A percentile compares a stretch with the other conserved stretches of the same genome.
Conservation (phyloP, 1,284 basidiomycete genomes). For the Cutaneotrichosporon sp. region DNA sequence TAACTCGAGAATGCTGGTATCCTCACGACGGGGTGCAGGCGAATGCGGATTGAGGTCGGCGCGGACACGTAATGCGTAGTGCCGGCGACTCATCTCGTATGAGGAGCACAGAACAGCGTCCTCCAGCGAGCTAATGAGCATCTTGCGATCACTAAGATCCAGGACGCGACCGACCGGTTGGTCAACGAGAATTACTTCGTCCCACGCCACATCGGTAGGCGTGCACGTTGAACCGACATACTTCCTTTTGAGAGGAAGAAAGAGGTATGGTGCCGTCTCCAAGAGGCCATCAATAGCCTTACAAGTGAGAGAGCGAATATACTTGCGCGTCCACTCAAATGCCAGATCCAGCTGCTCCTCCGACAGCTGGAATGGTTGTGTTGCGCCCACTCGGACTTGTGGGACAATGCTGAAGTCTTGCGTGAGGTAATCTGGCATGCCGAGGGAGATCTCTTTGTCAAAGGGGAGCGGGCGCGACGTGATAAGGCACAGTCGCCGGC, state of each 20-base stretch:
- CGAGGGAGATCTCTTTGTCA: neutral
- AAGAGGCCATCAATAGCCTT: slow-evolving; percentile 19
- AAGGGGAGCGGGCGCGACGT: neutral
- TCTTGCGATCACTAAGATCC: slow-evolving; percentile 15
- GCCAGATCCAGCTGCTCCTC: slow-evolving; percentile 15
- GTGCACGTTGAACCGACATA: neutral
- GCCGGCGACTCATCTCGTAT: slow-evolving; percentile 24
- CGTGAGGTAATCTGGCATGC: neutral
- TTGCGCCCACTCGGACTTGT: neutral
- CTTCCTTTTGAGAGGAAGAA: slow-evolving; percentile 26
- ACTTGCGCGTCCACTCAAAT: slow-evolving; percentile 24
- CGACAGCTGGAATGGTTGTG: neutral
- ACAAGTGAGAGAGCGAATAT: slow-evolving; percentile 30
- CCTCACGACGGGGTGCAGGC: neutral
- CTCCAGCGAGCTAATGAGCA: slow-evolving; percentile 12
- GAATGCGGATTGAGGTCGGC: slow-evolving; percentile 29
- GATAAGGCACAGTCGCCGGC: neutral
- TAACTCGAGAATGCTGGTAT: neutral
- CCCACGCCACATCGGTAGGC: slow-evolving; percentile 31
- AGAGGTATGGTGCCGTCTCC: slow-evolving; percentile 21
- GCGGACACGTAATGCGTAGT: slow-evolving; percentile 19
- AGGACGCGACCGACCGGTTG: slow-evolving; percentile 4
- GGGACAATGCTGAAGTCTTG: neutral
- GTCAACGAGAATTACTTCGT: slow-evolving; percentile 21
- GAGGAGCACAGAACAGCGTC: slow-evolving; percentile 25